Conservation (phyloP, 106 monocot species). For the Narthecium ossifragum region DNA sequence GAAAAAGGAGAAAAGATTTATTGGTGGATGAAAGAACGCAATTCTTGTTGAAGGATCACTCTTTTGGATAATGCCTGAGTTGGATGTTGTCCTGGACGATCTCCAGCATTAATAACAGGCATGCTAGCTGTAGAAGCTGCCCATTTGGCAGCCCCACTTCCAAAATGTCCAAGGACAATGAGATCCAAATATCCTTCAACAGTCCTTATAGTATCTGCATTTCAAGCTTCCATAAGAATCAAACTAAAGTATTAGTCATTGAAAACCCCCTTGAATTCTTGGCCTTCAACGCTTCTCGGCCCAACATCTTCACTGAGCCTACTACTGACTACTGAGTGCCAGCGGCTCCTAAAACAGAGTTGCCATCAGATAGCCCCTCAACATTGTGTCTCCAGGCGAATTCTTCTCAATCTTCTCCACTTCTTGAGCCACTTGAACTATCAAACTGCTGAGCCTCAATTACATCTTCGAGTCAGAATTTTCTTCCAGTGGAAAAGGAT, state of each 20-base stretch:
- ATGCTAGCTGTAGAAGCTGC: slow-evolving; percentile 65
- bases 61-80: slow-evolving; percentile 79
- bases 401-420: slow-evolving; percentile 87
- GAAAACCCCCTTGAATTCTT: slow-evolving; percentile 97
- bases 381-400: slow-evolving; percentile 33
- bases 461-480: slow-evolving; percentile 78
- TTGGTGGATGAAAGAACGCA: no score
- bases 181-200: slow-evolving; percentile 98
- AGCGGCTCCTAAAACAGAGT: slow-evolving; percentile 98
- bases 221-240: no score
- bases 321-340: slow-evolving; percentile 93
- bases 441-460: slow-evolving; percentile 98
- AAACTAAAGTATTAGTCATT: no score
- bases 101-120: slow-evolving; percentile 97
- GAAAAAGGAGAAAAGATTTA: no score
- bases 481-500: slow-evolving; percentile 7
- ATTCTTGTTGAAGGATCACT: neutral
- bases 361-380: slow-evolving; percentile 88
- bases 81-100: slow-evolving; percentile 98
- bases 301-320: slow-evolving; percentile 89
- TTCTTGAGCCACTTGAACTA: slow-evolving; percentile 68
- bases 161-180: slow-evolving; percentile 95
- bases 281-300: slow-evolving; percentile 92
- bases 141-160: slow-evolving; percentile 83
- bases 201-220: slow-evolving; percentile 92